phyloP scores from a whole-genome alignment of 345 rosid species.

The Angophora floribunda region DNA sequence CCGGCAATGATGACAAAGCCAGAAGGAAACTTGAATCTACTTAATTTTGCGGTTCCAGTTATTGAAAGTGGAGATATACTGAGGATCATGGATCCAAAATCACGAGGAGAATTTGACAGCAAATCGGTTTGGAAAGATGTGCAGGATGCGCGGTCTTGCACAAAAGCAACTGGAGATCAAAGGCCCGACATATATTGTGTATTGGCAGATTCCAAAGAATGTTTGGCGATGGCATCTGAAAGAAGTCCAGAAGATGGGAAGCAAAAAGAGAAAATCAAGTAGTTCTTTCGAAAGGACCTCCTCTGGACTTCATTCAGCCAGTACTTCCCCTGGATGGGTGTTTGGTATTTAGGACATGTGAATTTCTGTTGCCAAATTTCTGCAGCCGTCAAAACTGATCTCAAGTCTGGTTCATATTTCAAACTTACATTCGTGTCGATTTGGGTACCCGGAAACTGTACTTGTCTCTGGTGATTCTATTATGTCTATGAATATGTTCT shows the following conservation, averaged over 20 bases:
- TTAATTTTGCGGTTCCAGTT: conserved; percentile 18
- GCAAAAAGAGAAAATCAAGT: background rate
- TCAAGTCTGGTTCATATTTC: background rate
- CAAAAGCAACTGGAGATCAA: background rate
- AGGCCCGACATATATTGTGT: background rate
- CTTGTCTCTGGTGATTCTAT: background rate
- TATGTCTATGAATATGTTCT: background rate
- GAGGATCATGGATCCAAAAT: conserved; percentile 26
- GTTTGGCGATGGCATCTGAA: too few relatives aligned
- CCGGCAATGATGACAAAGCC: conserved; percentile 17
- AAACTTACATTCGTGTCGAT: background rate
- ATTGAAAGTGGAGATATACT: conserved; percentile 21
- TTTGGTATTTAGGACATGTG: background rate
- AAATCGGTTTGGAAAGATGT: conserved; percentile 25
- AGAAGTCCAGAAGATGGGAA: too few relatives aligned
- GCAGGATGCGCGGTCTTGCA: background rate
- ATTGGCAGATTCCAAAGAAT: background rate
- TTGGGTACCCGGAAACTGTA: rapidly evolving
- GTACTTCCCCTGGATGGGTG: background rate
- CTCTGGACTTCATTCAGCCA: background rate
- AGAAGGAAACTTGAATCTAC: conserved; percentile 11
- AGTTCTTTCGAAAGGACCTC: background rate
- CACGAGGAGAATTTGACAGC: conserved; percentile 10
- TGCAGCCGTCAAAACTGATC: background rate
- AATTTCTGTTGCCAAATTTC: background rate